phyloP scores from a whole-genome alignment of 352 stramenopile genomes.

The Phytophthora melonis region DNA sequence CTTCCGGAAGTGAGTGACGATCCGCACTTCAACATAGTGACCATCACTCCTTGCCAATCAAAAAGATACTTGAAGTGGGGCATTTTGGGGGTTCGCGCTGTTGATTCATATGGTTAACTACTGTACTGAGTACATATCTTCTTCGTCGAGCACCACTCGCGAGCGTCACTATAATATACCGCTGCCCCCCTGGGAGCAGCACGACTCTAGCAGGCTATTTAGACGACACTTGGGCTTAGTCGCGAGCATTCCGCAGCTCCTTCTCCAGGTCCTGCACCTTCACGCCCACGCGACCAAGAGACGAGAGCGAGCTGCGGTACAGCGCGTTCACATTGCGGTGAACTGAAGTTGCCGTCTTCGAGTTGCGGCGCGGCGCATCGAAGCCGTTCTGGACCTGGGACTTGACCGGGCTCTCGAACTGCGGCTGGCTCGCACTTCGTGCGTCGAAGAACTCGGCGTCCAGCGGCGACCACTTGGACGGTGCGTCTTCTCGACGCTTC shows the following conservation, averaged over 20 bases:
- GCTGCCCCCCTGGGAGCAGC: slow-evolving; percentile 11
- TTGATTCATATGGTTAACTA: slow-evolving; percentile 26
- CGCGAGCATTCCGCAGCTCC: slow-evolving; percentile 51
- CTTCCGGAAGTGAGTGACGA: background rate
- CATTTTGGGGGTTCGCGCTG: slow-evolving; percentile 6
- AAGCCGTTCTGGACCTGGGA: slow-evolving; percentile 29
- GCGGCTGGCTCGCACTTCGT: slow-evolving; percentile 29
- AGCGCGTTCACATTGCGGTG: slow-evolving; percentile 40
- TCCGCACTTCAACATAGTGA: background rate
- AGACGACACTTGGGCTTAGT: slow-evolving; percentile 15
- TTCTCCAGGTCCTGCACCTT: slow-evolving; percentile 80
- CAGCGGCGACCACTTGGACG: slow-evolving; percentile 29
- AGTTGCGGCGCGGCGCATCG: slow-evolving; percentile 29
- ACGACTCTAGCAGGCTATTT: slow-evolving; percentile 19
- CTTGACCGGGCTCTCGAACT: slow-evolving; percentile 50
- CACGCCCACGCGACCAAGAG: slow-evolving; percentile 63
- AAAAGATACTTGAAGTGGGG: background rate
- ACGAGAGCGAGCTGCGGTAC: slow-evolving; percentile 61
- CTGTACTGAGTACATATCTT: slow-evolving; percentile 23
- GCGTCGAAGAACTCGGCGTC: slow-evolving; percentile 29
- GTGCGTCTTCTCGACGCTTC: slow-evolving; percentile 32
- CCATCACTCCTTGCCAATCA: slow-evolving; percentile 6
- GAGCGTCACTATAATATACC: slow-evolving; percentile 28
- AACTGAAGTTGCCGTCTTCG: slow-evolving; percentile 31
- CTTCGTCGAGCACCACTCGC: slow-evolving; percentile 16